Conservation (phyloP, 306 rosid genomes). For the Albizia julibrissin region DNA sequence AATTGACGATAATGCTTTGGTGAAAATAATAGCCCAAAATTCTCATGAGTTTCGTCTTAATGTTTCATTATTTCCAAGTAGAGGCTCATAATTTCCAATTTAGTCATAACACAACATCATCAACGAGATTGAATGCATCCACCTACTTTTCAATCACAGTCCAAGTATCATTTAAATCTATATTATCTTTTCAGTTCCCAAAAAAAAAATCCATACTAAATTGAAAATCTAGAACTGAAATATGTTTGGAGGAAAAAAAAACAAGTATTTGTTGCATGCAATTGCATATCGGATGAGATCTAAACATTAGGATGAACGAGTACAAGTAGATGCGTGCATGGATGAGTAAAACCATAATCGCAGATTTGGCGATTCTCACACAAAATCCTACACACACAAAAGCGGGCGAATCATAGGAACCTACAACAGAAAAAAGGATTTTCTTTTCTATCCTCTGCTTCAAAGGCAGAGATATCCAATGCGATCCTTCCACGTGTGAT, state of each 20-base stretch:
- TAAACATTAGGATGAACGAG: not conserved
- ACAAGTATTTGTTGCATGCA: not conserved
- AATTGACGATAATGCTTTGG: no score
- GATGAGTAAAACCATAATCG: not conserved
- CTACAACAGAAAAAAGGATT: not conserved
- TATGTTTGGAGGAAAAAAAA: not conserved
- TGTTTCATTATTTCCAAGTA: not conserved
- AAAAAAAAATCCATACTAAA: no score
- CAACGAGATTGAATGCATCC: not conserved
- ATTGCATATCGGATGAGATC: not conserved
- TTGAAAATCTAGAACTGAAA: no score
- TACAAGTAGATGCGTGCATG: not conserved
- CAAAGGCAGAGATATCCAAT: not conserved
- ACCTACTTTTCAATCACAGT: no score
- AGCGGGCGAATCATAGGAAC: not conserved
- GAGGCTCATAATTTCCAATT: not conserved
- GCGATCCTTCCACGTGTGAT: constrained; percentile 21
- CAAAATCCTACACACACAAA: not conserved
- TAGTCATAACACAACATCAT: not conserved
- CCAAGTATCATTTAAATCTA: not conserved
- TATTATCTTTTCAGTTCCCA: no score
- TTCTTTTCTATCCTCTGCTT: not conserved
- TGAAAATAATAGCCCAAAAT: not conserved
- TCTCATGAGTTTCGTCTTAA: not conserved
- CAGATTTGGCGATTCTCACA: not conserved